Conservation (phyloP, 768 basidiomycete genomes). For the Guyanaporus albipodus region DNA sequence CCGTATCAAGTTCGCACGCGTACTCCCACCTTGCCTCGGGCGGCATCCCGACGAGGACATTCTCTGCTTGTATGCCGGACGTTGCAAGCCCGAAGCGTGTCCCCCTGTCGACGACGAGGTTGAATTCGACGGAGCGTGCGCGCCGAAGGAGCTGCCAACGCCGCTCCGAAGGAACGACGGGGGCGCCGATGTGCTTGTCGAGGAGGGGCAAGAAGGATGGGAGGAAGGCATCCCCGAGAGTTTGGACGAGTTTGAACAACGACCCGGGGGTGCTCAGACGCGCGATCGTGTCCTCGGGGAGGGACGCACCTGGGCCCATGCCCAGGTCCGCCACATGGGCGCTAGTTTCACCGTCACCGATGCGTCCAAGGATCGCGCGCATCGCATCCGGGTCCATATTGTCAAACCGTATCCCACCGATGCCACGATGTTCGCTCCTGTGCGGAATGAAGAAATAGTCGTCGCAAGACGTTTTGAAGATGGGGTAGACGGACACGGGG, state of each 20-base stretch:
- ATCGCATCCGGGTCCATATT: constrained; percentile 37
- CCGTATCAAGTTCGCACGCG: constrained; percentile 47
- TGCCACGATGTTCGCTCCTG: constrained; percentile 46
- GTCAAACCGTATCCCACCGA: constrained; percentile 59
- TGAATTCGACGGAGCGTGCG: constrained; percentile 57
- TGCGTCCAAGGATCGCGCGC: constrained; percentile 19
- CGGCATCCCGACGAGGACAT: constrained; percentile 62
- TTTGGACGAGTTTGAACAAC: constrained; percentile 43
- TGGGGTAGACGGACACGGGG: constrained; percentile 33
- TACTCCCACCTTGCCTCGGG: constrained; percentile 71
- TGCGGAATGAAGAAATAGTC: constrained; percentile 53
- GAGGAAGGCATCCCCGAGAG: constrained; percentile 42
- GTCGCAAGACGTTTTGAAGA: constrained; percentile 52
- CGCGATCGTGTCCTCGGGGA: constrained; percentile 4
- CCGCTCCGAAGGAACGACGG: constrained; percentile 21
- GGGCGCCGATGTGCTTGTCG: constrained; percentile 33
- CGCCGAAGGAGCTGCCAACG: constrained; percentile 53
- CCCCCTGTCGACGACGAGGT: constrained; percentile 64
- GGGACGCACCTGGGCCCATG: too few relatives aligned
- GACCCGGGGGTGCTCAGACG: constrained; percentile 30
- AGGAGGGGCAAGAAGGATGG: constrained; percentile 47
- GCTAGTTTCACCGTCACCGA: too few relatives aligned
- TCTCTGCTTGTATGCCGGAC: constrained; percentile 59
- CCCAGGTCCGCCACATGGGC: too few relatives aligned
- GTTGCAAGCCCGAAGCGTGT: constrained; percentile 63